Evolutionary conservation across 2,329 filamentous ascomycete species (phyloP).

Genomic region (Monilinia vaccinii-corymbosi): DNA sequence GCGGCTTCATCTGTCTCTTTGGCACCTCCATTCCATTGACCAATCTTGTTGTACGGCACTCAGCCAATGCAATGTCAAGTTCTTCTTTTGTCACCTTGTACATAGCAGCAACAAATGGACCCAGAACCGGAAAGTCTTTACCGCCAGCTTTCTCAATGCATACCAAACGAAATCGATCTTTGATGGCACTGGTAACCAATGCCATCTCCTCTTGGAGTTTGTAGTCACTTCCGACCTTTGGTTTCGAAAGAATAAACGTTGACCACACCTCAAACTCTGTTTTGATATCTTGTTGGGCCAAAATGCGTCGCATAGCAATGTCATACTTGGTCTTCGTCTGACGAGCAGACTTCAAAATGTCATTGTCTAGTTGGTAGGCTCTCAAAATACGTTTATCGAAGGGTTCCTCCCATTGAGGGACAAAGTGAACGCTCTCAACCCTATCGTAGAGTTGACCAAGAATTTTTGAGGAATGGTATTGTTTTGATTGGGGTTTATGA

Average conservation of each 20-base stretch:
- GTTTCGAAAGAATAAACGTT: constrained; percentile 70
- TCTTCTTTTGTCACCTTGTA: constrained; percentile 74
- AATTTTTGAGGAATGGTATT: constrained; percentile 61
- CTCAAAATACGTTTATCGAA: constrained; percentile 71
- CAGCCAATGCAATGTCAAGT: constrained; percentile 48
- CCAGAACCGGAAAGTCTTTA: constrained; percentile 48
- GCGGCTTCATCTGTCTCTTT: constrained; percentile 33
- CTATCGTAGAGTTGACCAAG: constrained; percentile 78
- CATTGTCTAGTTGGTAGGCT: constrained; percentile 46
- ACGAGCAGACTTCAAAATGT: constrained; percentile 48
- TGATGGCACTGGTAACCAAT: constrained; percentile 54
- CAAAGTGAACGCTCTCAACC: constrained; percentile 58
- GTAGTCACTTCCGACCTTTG: constrained; percentile 66
- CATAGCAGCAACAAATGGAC: constrained; percentile 74
- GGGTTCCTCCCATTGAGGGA: constrained; percentile 57
- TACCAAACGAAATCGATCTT: constrained; percentile 55
- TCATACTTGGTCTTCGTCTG: constrained; percentile 74
- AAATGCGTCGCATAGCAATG: constrained; percentile 62
- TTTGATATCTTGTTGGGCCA: constrained; percentile 73
- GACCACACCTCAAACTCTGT: constrained; percentile 93
- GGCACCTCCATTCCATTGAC: constrained; percentile 33
- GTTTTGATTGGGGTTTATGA: constrained; percentile 34
- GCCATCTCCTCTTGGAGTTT: constrained; percentile 81
- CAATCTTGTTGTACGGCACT: constrained; percentile 34
- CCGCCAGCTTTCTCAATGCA: constrained; percentile 59